Conservation (phyloP, 257 asterid species). For the Nemophila menziesii region DNA sequence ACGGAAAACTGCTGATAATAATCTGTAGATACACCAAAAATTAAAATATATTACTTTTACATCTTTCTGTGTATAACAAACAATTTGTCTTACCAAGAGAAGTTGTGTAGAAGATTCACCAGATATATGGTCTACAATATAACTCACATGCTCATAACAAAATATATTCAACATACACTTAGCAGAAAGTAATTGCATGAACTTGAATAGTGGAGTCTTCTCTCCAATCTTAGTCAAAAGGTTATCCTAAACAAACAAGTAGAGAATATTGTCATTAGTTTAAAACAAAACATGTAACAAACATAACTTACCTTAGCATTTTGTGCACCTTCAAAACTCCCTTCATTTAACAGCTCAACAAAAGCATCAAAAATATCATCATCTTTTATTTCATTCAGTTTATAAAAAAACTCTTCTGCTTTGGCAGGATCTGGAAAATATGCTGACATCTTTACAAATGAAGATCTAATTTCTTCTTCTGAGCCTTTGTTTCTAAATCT, state of each 20-base stretch:
- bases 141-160: constrained; percentile 42
- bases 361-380: constrained; percentile 23
- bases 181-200: constrained; percentile 39
- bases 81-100: constrained; percentile 55
- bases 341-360: constrained; percentile 32
- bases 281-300: background rate
- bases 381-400: constrained; percentile 34
- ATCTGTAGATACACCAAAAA: constrained; percentile 23
- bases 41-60: background rate
- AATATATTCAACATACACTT: constrained; percentile 61
- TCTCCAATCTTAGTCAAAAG: constrained; percentile 36
- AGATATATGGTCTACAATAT: constrained; percentile 41
- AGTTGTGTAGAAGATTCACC: constrained; percentile 40
- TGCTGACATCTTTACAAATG: constrained; percentile 52
- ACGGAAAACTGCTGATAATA: constrained; percentile 56
- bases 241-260: constrained; percentile 34
- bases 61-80: background rate
- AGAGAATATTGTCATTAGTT: background rate
- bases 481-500: constrained; percentile 27
- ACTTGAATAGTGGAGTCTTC: constrained; percentile 38
- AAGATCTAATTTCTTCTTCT: constrained; percentile 32
- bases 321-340: constrained; percentile 25
- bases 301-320: constrained; percentile 33
- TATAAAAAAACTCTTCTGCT: constrained; percentile 53
- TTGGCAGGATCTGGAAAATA: constrained; percentile 58